phyloP scores from a whole-genome alignment of 441 rosid species.

The Brassica balearica region DNA sequence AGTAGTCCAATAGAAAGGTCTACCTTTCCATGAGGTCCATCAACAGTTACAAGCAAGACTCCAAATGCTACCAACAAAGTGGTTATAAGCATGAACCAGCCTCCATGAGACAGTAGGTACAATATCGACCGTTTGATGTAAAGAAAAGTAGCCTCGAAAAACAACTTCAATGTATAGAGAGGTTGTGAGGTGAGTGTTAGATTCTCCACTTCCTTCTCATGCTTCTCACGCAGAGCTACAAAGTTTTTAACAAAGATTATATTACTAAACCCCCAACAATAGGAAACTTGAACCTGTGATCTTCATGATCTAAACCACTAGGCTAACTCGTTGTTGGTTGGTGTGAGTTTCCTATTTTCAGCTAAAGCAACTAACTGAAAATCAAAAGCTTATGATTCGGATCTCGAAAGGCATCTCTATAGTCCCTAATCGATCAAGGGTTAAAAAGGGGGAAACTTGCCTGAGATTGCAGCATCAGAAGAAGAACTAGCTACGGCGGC shows the following conservation, averaged over 20 bases:
- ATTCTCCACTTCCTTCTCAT: conserved; percentile 72
- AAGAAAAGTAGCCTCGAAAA: conserved; percentile 61
- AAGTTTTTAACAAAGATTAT: conserved; percentile 55
- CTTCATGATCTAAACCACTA: neutral
- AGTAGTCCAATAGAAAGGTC: conserved; percentile 7
- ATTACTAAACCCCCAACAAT: conserved; percentile 32
- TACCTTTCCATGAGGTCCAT: conserved; percentile 96
- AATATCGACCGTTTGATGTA: conserved; percentile 54
- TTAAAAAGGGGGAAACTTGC: conserved; percentile 25
- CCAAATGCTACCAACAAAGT: conserved; percentile 55
- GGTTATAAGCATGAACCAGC: conserved; percentile 72
- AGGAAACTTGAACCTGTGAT: neutral
- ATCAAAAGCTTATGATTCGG: conserved; percentile 10
- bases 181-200: conserved; percentile 75
- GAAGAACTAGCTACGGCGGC: no score
- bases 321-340: no score
- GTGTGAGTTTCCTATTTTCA: no score
- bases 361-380: no score
- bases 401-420: conserved; percentile 14
- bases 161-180: conserved; percentile 70
- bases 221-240: conserved; percentile 69
- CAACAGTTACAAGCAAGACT: conserved; percentile 70
- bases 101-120: conserved; percentile 74
- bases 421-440: neutral
- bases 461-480: conserved; percentile 38